Percentiles rank a stretch among this genome's conserved stretches.
Conservation (phyloP, 495 filamentous ascomycete species). For the Aspergillus egyptiacus region DNA sequence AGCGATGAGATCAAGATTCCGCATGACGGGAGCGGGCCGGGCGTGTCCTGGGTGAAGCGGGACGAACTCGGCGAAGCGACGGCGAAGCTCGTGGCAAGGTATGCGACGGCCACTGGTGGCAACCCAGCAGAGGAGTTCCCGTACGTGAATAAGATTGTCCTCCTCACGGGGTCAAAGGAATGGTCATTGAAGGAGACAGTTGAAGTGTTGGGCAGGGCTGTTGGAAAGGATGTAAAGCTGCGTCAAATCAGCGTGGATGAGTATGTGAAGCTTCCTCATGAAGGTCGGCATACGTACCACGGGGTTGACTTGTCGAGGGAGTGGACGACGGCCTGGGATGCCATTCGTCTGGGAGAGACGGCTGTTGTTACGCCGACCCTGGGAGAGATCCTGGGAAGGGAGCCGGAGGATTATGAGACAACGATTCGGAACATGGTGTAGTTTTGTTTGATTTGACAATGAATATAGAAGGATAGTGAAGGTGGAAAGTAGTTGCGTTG, state of each 20-base stretch:
- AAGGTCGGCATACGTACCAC: slow-evolving; percentile 17
- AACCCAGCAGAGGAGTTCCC: slow-evolving; percentile 10
- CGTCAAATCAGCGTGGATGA: slow-evolving; percentile 31
- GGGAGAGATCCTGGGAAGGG: slow-evolving; percentile 30
- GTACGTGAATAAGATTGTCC: slow-evolving; percentile 28
- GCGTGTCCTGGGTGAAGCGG: slow-evolving; percentile 48
- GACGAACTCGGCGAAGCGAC: slow-evolving; percentile 47
- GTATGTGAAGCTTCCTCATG: slow-evolving; percentile 25
- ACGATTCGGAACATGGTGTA: slow-evolving; percentile 12
- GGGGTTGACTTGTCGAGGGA: slow-evolving; percentile 20
- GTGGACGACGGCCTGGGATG: slow-evolving; percentile 40
- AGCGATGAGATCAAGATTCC: slow-evolving; percentile 43
- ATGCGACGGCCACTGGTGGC: slow-evolving; percentile 11
- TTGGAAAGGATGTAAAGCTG: slow-evolving; percentile 25
- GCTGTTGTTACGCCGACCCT: slow-evolving; percentile 30
- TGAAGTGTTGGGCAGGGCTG: slow-evolving; percentile 25
- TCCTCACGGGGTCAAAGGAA: slow-evolving; percentile 33
- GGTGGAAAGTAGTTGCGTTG: no score
- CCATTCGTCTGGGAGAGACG: slow-evolving; percentile 35
- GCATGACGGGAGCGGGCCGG: slow-evolving; percentile 40
- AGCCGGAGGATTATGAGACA: slow-evolving; percentile 32
- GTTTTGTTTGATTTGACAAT: neutral
- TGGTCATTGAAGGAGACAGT: slow-evolving; percentile 37
- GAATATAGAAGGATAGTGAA: no score
- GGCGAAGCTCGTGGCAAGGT: slow-evolving; percentile 31